phyloP scores from a whole-genome alignment of 768 basidiomycete species.

The Tulasnella sp. region DNA sequence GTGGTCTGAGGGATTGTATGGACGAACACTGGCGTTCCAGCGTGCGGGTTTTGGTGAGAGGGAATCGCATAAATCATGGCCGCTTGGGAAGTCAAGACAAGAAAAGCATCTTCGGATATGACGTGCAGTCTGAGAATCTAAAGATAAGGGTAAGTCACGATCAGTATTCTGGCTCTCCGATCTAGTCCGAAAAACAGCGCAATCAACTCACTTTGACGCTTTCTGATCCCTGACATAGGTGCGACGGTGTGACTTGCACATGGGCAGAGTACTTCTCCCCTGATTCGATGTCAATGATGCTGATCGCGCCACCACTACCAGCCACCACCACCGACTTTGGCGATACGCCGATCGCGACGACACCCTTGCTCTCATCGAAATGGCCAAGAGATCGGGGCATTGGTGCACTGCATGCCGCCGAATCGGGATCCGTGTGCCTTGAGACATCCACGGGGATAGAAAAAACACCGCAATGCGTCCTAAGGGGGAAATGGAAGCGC shows the following conservation, averaged over 20 bases:
- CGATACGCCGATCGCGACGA: neutral
- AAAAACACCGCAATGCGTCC: slow-evolving; percentile 2
- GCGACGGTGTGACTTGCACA: neutral
- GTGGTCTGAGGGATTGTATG: neutral
- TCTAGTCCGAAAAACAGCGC: no score
- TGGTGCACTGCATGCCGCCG: no score
- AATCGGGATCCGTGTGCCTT: no score
- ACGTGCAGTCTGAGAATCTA: slow-evolving; percentile 1
- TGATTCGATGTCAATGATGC: neutral
- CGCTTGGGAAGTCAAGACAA: slow-evolving; percentile 3
- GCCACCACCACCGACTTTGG: neutral
- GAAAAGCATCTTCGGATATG: neutral
- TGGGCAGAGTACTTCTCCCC: neutral
- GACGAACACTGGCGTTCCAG: neutral
- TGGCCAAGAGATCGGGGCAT: neutral
- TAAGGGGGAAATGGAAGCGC: no score
- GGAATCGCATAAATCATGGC: slow-evolving; percentile 4
- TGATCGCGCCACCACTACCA: neutral
- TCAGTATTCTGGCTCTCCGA: no score
- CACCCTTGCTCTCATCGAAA: neutral
- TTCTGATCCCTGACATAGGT: neutral
- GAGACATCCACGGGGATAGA: neutral
- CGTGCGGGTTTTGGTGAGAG: neutral
- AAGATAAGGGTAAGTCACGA: neutral
- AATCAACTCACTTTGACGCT: no score